Evolutionary conservation across 768 basidiomycete species (phyloP).

Genomic region (Podaxis rugospora): DNA sequence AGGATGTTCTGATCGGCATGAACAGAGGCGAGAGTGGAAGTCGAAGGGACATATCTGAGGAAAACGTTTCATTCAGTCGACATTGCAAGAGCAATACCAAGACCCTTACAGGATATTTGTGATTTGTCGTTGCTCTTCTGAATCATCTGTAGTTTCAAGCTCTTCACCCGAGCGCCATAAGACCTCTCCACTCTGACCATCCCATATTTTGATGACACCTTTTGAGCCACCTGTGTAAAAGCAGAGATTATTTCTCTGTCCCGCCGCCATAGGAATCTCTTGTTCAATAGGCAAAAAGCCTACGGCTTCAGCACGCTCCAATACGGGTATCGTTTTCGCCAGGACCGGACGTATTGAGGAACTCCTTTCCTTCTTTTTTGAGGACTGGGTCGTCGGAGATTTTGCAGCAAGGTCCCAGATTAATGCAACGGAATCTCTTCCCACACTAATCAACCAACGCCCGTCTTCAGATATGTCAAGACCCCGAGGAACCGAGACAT

Average conservation of each 20-base stretch:
- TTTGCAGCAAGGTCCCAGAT: constrained; percentile 78
- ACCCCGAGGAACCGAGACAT: constrained; percentile 91
- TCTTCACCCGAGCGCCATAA: constrained; percentile 55
- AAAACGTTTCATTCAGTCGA: constrained; percentile 14
- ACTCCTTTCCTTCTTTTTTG: constrained; percentile 35
- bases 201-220: constrained; percentile 84
- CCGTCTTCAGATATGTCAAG: constrained; percentile 84
- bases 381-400: constrained; percentile 20
- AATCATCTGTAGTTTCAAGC: constrained; percentile 39
- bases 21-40: constrained; percentile 68
- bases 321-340: constrained; percentile 73
- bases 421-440: constrained; percentile 88
- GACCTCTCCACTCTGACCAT: constrained; percentile 60
- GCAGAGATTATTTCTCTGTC: constrained; percentile 38
- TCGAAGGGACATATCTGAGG: constrained; percentile 62
- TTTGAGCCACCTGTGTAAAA: constrained; percentile 93
- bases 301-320: constrained; percentile 86
- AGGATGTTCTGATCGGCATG: constrained; percentile 98
- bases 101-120: constrained; percentile 71
- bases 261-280: constrained; percentile 38
- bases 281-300: constrained; percentile 61
- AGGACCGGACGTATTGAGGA: constrained; percentile 42
- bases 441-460: constrained; percentile 86
- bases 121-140: constrained; percentile 85
- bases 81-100: constrained; percentile 3